These are phyloP conservation scores for Exophiala calicioides DNA, from an alignment of 2,329 filamentous ascomycete genomes.

Conservation along the genomic window DNA sequence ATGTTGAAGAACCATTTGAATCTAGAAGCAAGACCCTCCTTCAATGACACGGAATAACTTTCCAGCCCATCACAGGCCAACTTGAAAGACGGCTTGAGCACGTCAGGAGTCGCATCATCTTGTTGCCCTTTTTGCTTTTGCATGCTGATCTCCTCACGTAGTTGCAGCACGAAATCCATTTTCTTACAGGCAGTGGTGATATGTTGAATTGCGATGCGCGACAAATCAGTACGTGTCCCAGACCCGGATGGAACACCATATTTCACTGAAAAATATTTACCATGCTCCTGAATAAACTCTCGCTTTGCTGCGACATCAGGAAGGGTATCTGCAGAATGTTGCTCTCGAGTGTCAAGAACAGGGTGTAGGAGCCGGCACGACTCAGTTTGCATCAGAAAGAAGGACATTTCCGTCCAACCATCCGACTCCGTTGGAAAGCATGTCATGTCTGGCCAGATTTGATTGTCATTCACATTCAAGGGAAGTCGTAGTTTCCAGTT, in stretches of 20 bases:
- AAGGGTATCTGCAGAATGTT: no score
- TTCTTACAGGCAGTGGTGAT: slow-evolving; percentile 1
- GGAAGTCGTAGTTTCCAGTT: no score
- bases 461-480: no score
- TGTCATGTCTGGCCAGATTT: no score
- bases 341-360: no score
- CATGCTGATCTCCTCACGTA: slow-evolving; percentile 16
- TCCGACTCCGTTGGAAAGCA: no score
- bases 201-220: slow-evolving; percentile 7
- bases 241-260: no score
- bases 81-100: slow-evolving; percentile 6
- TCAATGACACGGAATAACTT: slow-evolving; percentile 3
- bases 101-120: slow-evolving; percentile 6
- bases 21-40: background rate
- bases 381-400: no score
- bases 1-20: slow-evolving; percentile 15
- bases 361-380: no score
- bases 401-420: no score
- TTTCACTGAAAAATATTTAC: slow-evolving; percentile 4
- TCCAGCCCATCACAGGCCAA: slow-evolving; percentile 9
- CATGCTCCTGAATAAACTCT: slow-evolving; percentile 6
- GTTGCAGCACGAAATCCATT: slow-evolving; percentile 14
- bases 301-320: slow-evolving; percentile 5
- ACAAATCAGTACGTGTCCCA: background rate
- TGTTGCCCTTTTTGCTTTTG: slow-evolving; percentile 5